Evolutionary conservation across 129 eudicot species (phyloP).

Genomic region (Flaveria trinervia): DNA sequence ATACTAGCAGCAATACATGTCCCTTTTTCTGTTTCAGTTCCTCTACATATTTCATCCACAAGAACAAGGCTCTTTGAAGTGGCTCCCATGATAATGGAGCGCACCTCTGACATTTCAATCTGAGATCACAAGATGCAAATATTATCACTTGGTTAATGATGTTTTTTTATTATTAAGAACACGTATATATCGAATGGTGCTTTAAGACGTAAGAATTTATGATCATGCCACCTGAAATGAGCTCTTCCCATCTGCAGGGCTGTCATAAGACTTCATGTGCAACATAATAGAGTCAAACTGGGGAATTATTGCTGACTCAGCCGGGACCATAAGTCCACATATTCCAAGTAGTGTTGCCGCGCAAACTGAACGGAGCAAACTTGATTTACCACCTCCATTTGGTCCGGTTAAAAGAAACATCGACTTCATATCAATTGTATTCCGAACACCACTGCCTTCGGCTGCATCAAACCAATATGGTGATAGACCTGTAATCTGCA

Average conservation of each 20-base stretch:
- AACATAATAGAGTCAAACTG: slow-evolving; percentile 91
- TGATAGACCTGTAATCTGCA: slow-evolving; percentile 81
- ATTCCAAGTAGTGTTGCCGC: slow-evolving; percentile 89
- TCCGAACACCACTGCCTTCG: slow-evolving; percentile 73
- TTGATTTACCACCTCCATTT: slow-evolving; percentile 97
- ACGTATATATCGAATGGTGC: not conserved
- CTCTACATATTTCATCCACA: slow-evolving; percentile 93
- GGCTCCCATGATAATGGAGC: slow-evolving; percentile 64
- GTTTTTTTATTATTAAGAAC: not conserved
- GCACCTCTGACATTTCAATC: slow-evolving; percentile 98
- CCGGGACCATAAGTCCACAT: slow-evolving; percentile 97
- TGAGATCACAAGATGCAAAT: slow-evolving; percentile 26
- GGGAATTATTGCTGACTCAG: slow-evolving; percentile 85
- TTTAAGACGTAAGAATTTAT: not conserved
- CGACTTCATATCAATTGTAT: slow-evolving; percentile 78
- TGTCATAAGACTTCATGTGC: slow-evolving; percentile 93
- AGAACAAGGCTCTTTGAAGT: slow-evolving; percentile 91
- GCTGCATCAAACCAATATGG: slow-evolving; percentile 96
- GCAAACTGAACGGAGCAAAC: slow-evolving; percentile 85
- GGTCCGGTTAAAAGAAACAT: slow-evolving; percentile 94
- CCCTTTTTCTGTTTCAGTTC: slow-evolving; percentile 96
- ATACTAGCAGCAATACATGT: slow-evolving; percentile 92
- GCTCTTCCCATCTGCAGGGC: slow-evolving; percentile 98
- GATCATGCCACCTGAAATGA: slow-evolving; percentile 76
- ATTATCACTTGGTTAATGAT: not conserved